Conservation (phyloP, 768 basidiomycete genomes). For the Agrocybe chaxingu region DNA sequence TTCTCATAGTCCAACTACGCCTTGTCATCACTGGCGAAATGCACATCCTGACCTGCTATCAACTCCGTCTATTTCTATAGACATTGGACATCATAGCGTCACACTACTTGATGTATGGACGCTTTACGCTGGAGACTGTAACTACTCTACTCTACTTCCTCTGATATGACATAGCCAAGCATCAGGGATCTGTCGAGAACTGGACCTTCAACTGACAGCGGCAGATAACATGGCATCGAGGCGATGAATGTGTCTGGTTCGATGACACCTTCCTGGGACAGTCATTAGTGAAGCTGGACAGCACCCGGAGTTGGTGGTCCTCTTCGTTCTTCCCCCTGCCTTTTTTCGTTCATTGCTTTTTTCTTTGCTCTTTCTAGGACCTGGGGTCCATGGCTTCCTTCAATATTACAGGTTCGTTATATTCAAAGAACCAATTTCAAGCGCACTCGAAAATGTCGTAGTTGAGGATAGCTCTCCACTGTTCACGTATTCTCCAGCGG, state of each 20-base stretch:
- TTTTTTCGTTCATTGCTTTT: slow-evolving; percentile 19
- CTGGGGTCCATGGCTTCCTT: slow-evolving; percentile 46
- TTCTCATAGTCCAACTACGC: too few species aligned
- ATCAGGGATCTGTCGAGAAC: slow-evolving; percentile 7
- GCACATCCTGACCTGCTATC: not conserved
- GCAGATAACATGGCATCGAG: not conserved
- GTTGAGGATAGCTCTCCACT: slow-evolving; percentile 59
- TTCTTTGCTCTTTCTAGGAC: slow-evolving; percentile 14
- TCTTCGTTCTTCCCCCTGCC: slow-evolving; percentile 17
- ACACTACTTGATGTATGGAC: not conserved
- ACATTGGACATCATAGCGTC: not conserved
- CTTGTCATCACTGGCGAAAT: not conserved
- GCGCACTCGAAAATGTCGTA: slow-evolving; percentile 15
- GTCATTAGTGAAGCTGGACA: not conserved
- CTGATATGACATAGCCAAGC: not conserved
- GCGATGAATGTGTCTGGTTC: too few species aligned
- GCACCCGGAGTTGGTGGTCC: not conserved
- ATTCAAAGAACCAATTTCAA: not conserved
- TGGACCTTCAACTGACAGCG: not conserved
- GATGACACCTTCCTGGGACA: too few species aligned
- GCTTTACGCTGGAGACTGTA: slow-evolving; percentile 1
- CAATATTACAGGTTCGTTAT: slow-evolving; percentile 34
- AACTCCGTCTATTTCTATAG: too few species aligned
- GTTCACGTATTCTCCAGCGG: slow-evolving; percentile 45
- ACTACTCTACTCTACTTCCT: not conserved